Base-by-base conservation (phyloP, 2,329 filamentous ascomycete genomes). In the Juglanconis oblonga region DNA sequence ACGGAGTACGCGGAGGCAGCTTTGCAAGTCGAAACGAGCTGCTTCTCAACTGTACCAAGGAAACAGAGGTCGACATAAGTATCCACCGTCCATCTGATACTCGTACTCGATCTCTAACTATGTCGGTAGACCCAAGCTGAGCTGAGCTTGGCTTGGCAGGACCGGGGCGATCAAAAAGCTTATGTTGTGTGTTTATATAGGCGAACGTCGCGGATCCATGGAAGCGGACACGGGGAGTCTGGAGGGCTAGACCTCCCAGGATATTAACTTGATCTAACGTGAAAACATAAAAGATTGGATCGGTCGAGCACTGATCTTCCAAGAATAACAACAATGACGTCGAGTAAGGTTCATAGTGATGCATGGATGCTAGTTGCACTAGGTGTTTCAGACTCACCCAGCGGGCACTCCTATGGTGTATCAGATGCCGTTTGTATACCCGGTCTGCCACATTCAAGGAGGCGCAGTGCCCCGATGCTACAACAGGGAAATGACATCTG, bases 381-480 rank as follows among this genome's bases (percentile, higher is more conserved):
- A 50, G 36, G 59, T 58, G 59, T 61, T 61, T 61, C 59, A 61
- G 59, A 51, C 44, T 58, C 55, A 36, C 40, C 51, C 32, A 42
- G 35, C 47, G 38, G 38, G n/a, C 38, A 42, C 38, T 17, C 42
- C 33, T 40, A 24, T 40, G 11, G 59, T 58, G 59, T 61, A 57
- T 61, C 59, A 61, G 58, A 57, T 51, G 13, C 40, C 52, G 58
- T 57, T 40, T 60, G 48, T 58, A 54, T 50, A 40, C 48, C 24
- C 49, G 49, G 52, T 44, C 57, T 59, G 45, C 13, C 31, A 55
- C 58, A 60, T 40, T 44, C 52, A 51, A 52, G 48, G 44, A 29
- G 58, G 58, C 53, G 53, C 58, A 60, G 48, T 57, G 48, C 51
- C 53, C 47, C 40, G 47, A 42, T 42, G 38, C n/a, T 13, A 42